These are phyloP conservation scores for Limtongozyma cylindracea DNA, from an alignment of 805 yeast species.

Conservation along the genomic window DNA sequence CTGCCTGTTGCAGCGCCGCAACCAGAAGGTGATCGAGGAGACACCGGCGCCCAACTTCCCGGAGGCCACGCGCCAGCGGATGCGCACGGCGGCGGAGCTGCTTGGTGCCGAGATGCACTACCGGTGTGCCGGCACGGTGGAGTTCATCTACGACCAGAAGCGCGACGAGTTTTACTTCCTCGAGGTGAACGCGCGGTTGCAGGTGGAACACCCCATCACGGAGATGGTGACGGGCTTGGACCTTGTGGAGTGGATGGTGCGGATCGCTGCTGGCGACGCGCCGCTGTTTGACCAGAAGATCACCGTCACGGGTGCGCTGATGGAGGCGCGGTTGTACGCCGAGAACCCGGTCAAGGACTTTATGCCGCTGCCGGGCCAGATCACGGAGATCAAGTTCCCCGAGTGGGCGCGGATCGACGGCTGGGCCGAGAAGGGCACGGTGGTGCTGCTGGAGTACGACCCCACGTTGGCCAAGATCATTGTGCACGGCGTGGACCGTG, in stretches of 20 bases:
- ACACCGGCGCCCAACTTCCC: slow-evolving; percentile 95
- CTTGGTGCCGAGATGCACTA: slow-evolving; percentile 66
- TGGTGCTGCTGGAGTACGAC: slow-evolving; percentile 78
- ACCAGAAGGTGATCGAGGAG: slow-evolving; percentile 90
- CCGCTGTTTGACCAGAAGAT: slow-evolving; percentile 47
- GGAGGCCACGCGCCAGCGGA: slow-evolving; percentile 39
- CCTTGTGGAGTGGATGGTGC: slow-evolving; percentile 91
- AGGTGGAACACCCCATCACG: slow-evolving; percentile 95
- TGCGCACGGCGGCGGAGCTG: slow-evolving; percentile 70
- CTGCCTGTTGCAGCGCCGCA: slow-evolving; percentile 91
- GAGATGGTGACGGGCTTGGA: slow-evolving; percentile 90
- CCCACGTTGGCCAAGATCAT: slow-evolving; percentile 92
- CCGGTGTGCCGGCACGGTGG: slow-evolving; percentile 95
- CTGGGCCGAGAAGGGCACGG: slow-evolving; percentile 82
- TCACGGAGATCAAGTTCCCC: slow-evolving; percentile 71
- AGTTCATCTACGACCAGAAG: slow-evolving; percentile 69
- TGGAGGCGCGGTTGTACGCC: slow-evolving; percentile 93
- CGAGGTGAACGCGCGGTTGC: slow-evolving; percentile 91
- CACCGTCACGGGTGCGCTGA: slow-evolving; percentile 59
- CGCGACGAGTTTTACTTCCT: slow-evolving; percentile 82
- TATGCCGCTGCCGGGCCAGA: slow-evolving; percentile 89
- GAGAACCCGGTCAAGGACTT: slow-evolving; percentile 92
- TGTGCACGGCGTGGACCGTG: slow-evolving; percentile 78
- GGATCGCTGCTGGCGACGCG: slow-evolving; percentile 72
- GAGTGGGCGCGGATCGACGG: slow-evolving; percentile 82